phyloP scores from a whole-genome alignment of 441 rosid genomes.

The Bruguiera hainesii region DNA sequence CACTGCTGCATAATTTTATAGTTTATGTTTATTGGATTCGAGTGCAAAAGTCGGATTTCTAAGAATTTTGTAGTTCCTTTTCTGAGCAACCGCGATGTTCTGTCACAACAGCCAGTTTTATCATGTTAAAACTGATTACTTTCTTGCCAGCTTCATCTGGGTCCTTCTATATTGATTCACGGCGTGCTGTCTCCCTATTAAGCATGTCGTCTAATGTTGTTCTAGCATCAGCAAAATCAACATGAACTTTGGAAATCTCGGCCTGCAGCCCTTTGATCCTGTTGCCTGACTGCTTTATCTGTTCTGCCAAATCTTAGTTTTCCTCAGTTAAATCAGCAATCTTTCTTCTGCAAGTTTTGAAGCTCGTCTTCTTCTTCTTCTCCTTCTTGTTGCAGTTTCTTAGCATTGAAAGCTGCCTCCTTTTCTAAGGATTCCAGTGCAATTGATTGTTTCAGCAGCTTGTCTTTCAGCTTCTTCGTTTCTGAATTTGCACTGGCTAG shows the following conservation, averaged over 20 bases:
- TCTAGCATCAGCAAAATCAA: conserved; percentile 50
- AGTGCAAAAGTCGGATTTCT: no score
- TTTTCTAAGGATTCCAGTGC: conserved; percentile 59
- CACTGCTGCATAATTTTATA: no score
- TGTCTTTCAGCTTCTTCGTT: conserved; percentile 42
- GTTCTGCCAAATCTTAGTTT: conserved; percentile 47
- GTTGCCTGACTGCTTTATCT: conserved; percentile 46
- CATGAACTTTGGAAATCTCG: conserved; percentile 49
- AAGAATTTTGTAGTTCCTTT: conserved; percentile 38
- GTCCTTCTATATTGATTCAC: conserved; percentile 29
- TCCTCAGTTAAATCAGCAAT: conserved; percentile 47
- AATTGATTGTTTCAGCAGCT: conserved; percentile 33
- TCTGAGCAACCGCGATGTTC: conserved; percentile 52
- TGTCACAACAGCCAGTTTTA: conserved; percentile 45
- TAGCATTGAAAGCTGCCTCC: conserved; percentile 49
- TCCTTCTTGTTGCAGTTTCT: conserved; percentile 45
- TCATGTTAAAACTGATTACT: conserved; percentile 18
- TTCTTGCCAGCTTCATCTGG: no score
- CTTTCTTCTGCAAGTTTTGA: conserved; percentile 40
- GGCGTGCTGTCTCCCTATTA: conserved; percentile 42
- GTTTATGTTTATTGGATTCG: no score
- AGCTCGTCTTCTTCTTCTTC: conserved; percentile 52
- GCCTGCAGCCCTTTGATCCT: conserved; percentile 52
- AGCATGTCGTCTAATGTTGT: conserved; percentile 37
- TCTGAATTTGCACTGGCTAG: conserved; percentile 44